Conservation (phyloP, 805 yeast genomes). For the Saturnispora galanensis region DNA sequence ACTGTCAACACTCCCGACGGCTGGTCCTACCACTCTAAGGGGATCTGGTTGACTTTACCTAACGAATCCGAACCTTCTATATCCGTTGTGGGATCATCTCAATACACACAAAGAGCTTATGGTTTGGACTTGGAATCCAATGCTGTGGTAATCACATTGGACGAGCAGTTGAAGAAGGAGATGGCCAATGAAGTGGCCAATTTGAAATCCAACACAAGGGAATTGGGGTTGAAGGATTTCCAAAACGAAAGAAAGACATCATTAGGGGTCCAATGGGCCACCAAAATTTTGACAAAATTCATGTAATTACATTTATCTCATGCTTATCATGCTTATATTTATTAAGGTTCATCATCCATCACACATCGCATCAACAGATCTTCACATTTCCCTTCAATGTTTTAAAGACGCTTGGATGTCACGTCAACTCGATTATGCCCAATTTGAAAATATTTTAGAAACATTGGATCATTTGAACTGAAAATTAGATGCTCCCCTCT, state of each 20-base stretch:
- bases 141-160: conserved; percentile 67
- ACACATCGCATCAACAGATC: no score
- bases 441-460: no score
- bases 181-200: conserved; percentile 60
- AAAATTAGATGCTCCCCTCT: no score
- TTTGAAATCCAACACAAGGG: conserved; percentile 42
- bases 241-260: conserved; percentile 53
- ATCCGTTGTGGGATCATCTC: conserved; percentile 85
- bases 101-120: conserved; percentile 86
- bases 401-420: no score
- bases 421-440: no score
- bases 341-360: no score
- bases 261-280: conserved; percentile 54
- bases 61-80: conserved; percentile 51
- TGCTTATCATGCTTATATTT: no score
- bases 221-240: conserved; percentile 53
- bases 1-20: conserved; percentile 72
- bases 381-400: no score
- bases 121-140: conserved; percentile 82
- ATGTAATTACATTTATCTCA: conserved; percentile 19
- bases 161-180: conserved; percentile 41
- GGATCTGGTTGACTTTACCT: conserved; percentile 71
- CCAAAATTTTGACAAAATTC: conserved; percentile 51
- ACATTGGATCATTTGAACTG: no score
- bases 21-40: conserved; percentile 98